Base-by-base conservation (phyloP, 192 early-diverging fungal genomes). In the Umbelopsis vinacea region DNA sequence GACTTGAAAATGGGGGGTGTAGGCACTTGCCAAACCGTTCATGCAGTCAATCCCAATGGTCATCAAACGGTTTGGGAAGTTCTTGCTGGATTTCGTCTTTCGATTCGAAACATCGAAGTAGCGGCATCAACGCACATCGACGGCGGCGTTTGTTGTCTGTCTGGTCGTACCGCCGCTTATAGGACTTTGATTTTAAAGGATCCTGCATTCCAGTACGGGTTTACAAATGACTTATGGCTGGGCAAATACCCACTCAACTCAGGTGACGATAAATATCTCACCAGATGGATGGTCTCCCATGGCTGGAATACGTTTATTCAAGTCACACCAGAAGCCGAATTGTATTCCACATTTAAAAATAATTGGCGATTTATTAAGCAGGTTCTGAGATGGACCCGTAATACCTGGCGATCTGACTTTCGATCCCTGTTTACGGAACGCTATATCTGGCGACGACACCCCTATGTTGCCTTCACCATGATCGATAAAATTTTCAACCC, bases 321-420 rank as follows among this genome's bases (percentile, higher is more conserved):
- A 69, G 80, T 82, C 15, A 85, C 84, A 63, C 83, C 85, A 9
- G 79, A 88, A 72, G 87, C 83, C 55, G 87, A 88, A 37, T 78
- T 89, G 4, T 71, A 33, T 22, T 89, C 87, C 1, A 89, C 87
- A 19, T 89, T 89, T 74, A 89, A 89, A 66, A 79, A 89, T 80
- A 88, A 89, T 67, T 89, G 86, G 86, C 74, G 85, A 17, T 89
- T 89, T 43, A 75, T 89, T 46, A 88, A 86, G 50, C 87, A 89
- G 50, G 73, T 89, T 2, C 53, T 89, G n/a, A 74, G 87, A 22
- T 89, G 87, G 87, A 89, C 87, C 9, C 75, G 87, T 43, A 89
- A 89, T 66, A 89, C 87, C 21, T 89, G 87, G 87, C 54, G 87
- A 17, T 85, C 83, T 38, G 87, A 89, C 66, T 81, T 83, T 67